Evolutionary conservation across 176 grass and related monocot species (phyloP).

Genomic region (Carex myosuroides): DNA sequence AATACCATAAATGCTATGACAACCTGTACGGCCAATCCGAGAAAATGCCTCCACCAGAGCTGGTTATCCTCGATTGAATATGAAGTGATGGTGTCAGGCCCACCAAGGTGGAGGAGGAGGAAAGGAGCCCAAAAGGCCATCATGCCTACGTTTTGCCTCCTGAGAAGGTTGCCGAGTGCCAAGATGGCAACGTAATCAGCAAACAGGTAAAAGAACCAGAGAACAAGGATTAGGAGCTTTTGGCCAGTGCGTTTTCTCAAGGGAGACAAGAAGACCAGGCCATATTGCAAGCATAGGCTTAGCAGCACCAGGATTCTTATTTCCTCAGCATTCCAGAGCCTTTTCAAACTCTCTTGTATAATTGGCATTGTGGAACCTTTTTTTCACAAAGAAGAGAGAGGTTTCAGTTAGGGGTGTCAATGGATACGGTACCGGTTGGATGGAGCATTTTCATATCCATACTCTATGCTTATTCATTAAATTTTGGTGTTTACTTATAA

Average conservation of each 20-base stretch:
- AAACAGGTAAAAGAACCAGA: conserved; percentile 26
- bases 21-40: conserved; percentile 12
- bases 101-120: conserved; percentile 32
- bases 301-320: conserved; percentile 6
- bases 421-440: too few species aligned
- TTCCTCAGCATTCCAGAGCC: conserved; percentile 23
- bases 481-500: too few species aligned
- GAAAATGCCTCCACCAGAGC: conserved; percentile 28
- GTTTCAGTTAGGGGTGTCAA: too few species aligned
- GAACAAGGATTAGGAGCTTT: neutral
- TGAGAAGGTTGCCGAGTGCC: conserved; percentile 28
- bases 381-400: too few species aligned
- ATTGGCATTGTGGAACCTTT: too few species aligned
- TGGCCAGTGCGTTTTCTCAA: neutral
- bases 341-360: neutral
- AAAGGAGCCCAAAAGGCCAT: conserved; percentile 32
- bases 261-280: conserved; percentile 7
- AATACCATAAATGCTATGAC: neutral
- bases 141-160: neutral
- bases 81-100: conserved; percentile 34
- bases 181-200: conserved; percentile 14
- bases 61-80: conserved; percentile 33
- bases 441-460: too few species aligned
- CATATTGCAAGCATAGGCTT: conserved; percentile 27
- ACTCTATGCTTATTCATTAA: too few species aligned